phyloP scores from a whole-genome alignment of 2,329 filamentous ascomycete species.

The Sporothrix pallida region DNA sequence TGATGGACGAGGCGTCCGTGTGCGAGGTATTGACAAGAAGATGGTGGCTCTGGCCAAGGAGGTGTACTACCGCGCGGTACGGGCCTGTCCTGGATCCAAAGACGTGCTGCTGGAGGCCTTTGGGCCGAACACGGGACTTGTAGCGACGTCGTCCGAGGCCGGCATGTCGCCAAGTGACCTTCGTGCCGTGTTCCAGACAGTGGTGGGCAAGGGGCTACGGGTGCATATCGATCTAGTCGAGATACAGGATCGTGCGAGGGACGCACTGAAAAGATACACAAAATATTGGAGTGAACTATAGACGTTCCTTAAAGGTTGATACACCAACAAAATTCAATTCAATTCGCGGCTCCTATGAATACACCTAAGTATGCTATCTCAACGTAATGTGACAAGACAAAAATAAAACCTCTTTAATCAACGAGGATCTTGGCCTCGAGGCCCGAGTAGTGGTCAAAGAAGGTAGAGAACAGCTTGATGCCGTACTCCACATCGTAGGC shows the following conservation, averaged over 20 bases:
- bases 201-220: constrained; percentile 37
- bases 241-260: constrained; percentile 32
- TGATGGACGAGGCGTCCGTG: constrained; percentile 37
- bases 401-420: constrained; percentile 60
- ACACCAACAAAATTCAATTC: too few relatives aligned
- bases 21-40: constrained; percentile 36
- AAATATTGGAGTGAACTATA: background rate
- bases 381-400: background rate
- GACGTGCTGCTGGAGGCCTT: constrained; percentile 60
- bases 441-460: constrained; percentile 83
- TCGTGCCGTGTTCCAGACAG: constrained; percentile 48
- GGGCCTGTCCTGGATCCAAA: constrained; percentile 58
- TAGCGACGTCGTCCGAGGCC: constrained; percentile 45
- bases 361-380: too few relatives aligned
- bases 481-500: constrained; percentile 86
- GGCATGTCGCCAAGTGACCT: constrained; percentile 57
- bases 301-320: too few relatives aligned
- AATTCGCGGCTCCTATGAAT: background rate
- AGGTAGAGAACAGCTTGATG: constrained; percentile 83
- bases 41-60: constrained; percentile 48
- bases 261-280: background rate
- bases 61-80: constrained; percentile 55
- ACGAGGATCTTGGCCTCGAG: constrained; percentile 83
- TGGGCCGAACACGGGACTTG: constrained; percentile 23
- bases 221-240: constrained; percentile 38